Conservation (phyloP, 768 basidiomycete species). For the Mycena sanguinolenta region DNA sequence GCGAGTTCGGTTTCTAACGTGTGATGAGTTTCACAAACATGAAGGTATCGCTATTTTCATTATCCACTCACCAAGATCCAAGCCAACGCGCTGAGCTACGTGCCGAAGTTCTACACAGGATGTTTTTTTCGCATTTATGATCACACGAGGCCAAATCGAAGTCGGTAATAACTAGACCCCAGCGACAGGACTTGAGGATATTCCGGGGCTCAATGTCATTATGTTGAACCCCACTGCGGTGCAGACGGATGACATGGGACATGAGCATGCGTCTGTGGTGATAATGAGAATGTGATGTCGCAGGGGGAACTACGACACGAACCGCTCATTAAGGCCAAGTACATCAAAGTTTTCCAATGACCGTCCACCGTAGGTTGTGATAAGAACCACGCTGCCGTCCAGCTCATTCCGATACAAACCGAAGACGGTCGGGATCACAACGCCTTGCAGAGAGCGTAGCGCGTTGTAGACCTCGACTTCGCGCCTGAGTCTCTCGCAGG, state of each 20-base stretch:
- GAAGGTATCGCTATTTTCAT: no score
- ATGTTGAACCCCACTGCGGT: not conserved
- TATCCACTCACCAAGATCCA: slow-evolving; percentile 15
- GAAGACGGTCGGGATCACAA: slow-evolving; percentile 6
- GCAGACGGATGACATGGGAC: not conserved
- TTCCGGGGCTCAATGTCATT: slow-evolving; percentile 18
- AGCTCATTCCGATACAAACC: slow-evolving; percentile 3
- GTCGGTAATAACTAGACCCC: not conserved
- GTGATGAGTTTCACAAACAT: no score
- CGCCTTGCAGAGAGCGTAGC: slow-evolving; percentile 11
- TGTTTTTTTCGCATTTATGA: not conserved
- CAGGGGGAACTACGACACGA: not conserved
- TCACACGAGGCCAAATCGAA: slow-evolving; percentile 1
- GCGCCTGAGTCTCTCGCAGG: slow-evolving; percentile 12
- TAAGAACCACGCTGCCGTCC: slow-evolving; percentile 7
- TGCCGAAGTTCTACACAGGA: not conserved
- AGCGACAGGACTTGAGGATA: not conserved
- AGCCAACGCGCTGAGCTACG: not conserved
- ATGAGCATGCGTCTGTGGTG: not conserved
- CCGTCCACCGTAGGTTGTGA: slow-evolving; percentile 6
- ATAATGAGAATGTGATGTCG: not conserved
- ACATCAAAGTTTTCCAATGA: slow-evolving; percentile 4
- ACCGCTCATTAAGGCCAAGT: slow-evolving; percentile 6
- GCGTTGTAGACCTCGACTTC: slow-evolving; percentile 8
- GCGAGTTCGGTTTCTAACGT: no score